Evolutionary conservation across 2,329 filamentous ascomycete genomes (phyloP), one percentile per base, ranked within the genome.

Genomic region (Colletotrichum sp.): DNA sequence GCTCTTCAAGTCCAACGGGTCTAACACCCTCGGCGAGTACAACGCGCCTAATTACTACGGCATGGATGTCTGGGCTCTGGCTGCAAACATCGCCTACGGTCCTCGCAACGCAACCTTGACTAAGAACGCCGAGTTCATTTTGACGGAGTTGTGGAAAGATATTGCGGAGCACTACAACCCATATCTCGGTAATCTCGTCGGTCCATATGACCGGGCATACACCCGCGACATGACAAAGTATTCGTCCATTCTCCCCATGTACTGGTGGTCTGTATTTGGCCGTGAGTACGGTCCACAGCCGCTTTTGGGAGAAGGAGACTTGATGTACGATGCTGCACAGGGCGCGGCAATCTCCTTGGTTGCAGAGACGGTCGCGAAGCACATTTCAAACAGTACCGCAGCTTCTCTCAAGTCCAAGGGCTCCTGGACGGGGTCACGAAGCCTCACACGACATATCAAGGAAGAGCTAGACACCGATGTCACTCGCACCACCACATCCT

Each of bases 251-350:
- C 77, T 87, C n/a, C 82, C 83, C 13, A 79, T 86, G 68, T 87
- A 84, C 77, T 86, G 83, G 80, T 88, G 87, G 86, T 84, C 85
- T 6, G 77, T 88, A 12, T 87, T 83, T 68, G 87, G 86, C 1
- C 82, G 85, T 55, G 82, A 83, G 5, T 83, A 82, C 62, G 84
- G 85, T 0, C 84, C 84, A 0, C 81, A 84, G 30, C 84, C 85
- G 3, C 82, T 81, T 39, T 84, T 84, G 68, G 81, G 83, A 8
- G 85, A 88, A 36, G 70, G 79, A 5, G 86, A 88, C 71, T 79
- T 88, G n/a, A 78, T 84, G 1, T 88, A 83, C 72, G 87, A 88
- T 68, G 79, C 85, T 5, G 79, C 86, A 0, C 85, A 88, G 76
- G 85, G 86, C 1, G 80, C 86, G 6, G 83, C 85, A 1, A 78